Evolutionary conservation across 768 basidiomycete species (phyloP).

Genomic region (Suillus ampliporus): DNA sequence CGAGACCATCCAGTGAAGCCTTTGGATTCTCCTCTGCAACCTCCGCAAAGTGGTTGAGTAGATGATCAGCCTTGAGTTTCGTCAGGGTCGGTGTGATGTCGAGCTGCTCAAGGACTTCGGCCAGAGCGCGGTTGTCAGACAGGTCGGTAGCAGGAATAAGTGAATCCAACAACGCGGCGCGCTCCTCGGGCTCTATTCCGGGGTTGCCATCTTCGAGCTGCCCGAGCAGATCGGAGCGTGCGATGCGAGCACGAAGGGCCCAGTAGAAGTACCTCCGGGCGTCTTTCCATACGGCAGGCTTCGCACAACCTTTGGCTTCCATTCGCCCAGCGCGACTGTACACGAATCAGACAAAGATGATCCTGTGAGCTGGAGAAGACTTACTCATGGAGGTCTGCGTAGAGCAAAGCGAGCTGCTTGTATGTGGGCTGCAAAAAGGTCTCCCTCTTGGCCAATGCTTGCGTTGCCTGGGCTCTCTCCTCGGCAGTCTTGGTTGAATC

Average conservation of each 20-base stretch:
- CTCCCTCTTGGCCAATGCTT: constrained; percentile 78
- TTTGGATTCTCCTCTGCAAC: constrained; percentile 78
- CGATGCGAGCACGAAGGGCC: constrained; percentile 85
- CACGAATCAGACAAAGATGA: constrained; percentile 14
- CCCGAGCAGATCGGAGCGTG: constrained; percentile 66
- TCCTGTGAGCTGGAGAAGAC: constrained; percentile 31
- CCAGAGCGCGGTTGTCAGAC: constrained; percentile 60
- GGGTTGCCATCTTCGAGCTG: constrained; percentile 76
- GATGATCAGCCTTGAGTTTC: constrained; percentile 71
- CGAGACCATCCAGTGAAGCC: constrained; percentile 74
- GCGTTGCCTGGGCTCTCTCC: constrained; percentile 72
- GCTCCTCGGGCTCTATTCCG: constrained; percentile 67
- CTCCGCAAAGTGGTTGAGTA: constrained; percentile 68
- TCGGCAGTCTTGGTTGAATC: constrained; percentile 74
- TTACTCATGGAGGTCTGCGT: constrained; percentile 96
- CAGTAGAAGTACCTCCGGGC: constrained; percentile 93
- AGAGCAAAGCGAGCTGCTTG: constrained; percentile 91
- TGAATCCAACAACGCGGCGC: constrained; percentile 64
- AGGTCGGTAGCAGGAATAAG: constrained; percentile 59
- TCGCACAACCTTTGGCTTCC: constrained; percentile 97
- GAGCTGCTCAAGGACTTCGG: constrained; percentile 71
- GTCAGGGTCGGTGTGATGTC: constrained; percentile 66
- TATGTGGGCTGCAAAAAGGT: constrained; percentile 85
- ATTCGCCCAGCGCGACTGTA: constrained; percentile 89
- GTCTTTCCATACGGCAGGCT: constrained; percentile 84